Percentiles rank a stretch among this genome's conserved stretches.
Evolutionary conservation across 2,329 filamentous ascomycete species (phyloP).

Genomic region (Trichoderma hamatum): DNA sequence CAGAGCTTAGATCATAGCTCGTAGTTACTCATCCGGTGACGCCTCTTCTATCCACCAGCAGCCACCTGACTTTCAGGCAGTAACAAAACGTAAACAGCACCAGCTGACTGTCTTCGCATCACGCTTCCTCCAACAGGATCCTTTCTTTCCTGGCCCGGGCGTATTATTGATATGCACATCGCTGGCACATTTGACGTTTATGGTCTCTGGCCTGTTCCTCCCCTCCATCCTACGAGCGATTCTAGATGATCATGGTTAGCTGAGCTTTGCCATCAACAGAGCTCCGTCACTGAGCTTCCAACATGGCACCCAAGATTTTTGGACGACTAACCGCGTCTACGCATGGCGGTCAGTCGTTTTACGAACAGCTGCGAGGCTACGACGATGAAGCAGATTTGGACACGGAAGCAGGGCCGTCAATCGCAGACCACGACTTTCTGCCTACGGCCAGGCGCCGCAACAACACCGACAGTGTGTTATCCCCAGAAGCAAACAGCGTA

Average conservation of each 20-base stretch:
- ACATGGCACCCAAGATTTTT: conserved; percentile 54
- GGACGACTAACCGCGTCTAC: conserved; percentile 44
- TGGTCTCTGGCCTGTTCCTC: not conserved
- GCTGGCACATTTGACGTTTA: not conserved
- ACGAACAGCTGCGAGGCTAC: conserved; percentile 51
- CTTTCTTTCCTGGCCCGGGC: not conserved
- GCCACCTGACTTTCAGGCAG: conserved; percentile 23
- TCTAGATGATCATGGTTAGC: conserved; percentile 16
- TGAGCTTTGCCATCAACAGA: not conserved
- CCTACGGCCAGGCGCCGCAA: conserved; percentile 51
- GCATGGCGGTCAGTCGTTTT: conserved; percentile 48
- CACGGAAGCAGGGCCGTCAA: conserved; percentile 48
- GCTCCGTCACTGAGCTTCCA: conserved; percentile 20
- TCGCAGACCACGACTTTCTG: conserved; percentile 53
- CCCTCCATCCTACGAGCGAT: not conserved
- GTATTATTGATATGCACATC: conserved; percentile 12
- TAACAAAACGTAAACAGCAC: not conserved
- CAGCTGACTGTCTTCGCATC: conserved; percentile 8
- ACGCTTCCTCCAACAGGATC: not conserved
- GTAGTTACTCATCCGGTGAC: conserved; percentile 11
- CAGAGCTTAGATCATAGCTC: conserved; percentile 12
- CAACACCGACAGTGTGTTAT: conserved; percentile 45
- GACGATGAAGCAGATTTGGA: conserved; percentile 48
- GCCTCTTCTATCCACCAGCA: conserved; percentile 10
- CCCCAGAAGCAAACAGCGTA: conserved; percentile 28